These are phyloP conservation scores for Plasmodium cynomolgi DNA, from an alignment of 169 alveolate genomes.

Conservation along the genomic window DNA sequence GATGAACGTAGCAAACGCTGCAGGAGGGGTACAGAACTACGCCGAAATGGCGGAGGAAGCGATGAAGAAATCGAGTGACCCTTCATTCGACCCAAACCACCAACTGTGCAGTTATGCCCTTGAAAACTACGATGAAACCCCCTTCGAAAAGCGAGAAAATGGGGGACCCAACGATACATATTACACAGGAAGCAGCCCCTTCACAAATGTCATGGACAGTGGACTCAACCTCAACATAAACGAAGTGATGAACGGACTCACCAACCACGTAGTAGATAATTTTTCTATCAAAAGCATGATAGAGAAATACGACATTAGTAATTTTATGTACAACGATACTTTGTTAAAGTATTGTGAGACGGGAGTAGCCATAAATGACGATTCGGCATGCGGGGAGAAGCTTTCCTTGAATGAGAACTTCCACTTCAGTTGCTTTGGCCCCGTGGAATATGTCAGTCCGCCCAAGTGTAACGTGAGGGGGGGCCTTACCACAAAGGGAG, in stretches of 20 bases:
- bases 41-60: conserved; percentile 3
- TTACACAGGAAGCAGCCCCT: not conserved
- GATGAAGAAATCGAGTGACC: not conserved
- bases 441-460: conserved; percentile 53
- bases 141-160: conserved; percentile 31
- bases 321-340: conserved; percentile 46
- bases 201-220: not conserved
- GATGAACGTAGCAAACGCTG: conserved; percentile 20
- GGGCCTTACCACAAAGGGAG: too few species aligned
- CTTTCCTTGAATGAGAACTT: conserved; percentile 21
- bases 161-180: not conserved
- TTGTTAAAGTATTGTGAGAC: conserved; percentile 62
- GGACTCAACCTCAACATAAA: not conserved
- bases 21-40: not conserved
- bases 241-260: conserved; percentile 15
- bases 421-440: conserved; percentile 10
- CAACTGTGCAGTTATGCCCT: conserved; percentile 17
- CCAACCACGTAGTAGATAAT: conserved; percentile 23
- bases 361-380: conserved; percentile 46
- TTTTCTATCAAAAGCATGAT: conserved; percentile 17
- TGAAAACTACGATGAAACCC: conserved; percentile 18
- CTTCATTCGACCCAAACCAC: not conserved
- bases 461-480: not conserved
- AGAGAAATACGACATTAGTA: conserved; percentile 60
- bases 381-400: conserved; percentile 9